These are phyloP conservation scores for Aspergillus steynii DNA, from an alignment of 495 filamentous ascomycete species.

Conservation along the genomic window DNA sequence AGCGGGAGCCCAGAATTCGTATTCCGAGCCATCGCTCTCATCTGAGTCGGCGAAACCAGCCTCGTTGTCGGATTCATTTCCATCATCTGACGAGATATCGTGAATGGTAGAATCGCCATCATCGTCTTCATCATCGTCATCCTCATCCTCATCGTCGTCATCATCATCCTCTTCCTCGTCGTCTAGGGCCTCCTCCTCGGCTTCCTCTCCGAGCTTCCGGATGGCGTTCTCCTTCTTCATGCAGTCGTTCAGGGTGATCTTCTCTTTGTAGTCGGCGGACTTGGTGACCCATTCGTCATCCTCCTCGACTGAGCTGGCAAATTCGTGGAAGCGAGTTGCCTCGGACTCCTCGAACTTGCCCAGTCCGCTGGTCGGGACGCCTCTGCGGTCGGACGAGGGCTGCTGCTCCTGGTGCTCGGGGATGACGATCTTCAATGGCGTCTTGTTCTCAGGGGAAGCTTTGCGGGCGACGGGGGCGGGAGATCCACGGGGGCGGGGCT, in stretches of 20 bases:
- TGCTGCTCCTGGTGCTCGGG: slow-evolving; percentile 10
- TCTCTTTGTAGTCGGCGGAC: slow-evolving; percentile 59
- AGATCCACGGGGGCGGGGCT: slow-evolving; percentile 42
- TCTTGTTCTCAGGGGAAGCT: slow-evolving; percentile 32
- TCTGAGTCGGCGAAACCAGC: slow-evolving; percentile 89
- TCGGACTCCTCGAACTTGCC: slow-evolving; percentile 64
- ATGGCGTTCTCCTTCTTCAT: slow-evolving; percentile 88
- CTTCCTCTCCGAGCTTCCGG: slow-evolving; percentile 83
- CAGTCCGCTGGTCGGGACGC: slow-evolving; percentile 43
- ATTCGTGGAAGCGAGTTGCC: slow-evolving; percentile 86
- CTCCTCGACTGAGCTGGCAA: slow-evolving; percentile 76
- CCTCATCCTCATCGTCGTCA: slow-evolving; percentile 59
- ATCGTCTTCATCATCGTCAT: slow-evolving; percentile 53
- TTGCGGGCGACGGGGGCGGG: slow-evolving; percentile 53
- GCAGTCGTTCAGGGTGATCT: slow-evolving; percentile 85
- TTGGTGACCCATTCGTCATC: slow-evolving; percentile 86
- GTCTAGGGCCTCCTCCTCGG: slow-evolving; percentile 78
- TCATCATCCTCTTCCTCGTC: slow-evolving; percentile 73
- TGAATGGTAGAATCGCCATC: slow-evolving; percentile 65
- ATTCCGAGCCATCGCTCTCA: slow-evolving; percentile 71
- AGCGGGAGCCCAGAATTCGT: slow-evolving; percentile 75
- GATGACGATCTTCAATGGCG: slow-evolving; percentile 11
- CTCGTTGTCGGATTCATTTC: slow-evolving; percentile 95
- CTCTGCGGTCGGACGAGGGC: slow-evolving; percentile 18
- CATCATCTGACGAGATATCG: slow-evolving; percentile 58